Conservation (phyloP, 306 rosid genomes). For the Benincasa hispida region DNA sequence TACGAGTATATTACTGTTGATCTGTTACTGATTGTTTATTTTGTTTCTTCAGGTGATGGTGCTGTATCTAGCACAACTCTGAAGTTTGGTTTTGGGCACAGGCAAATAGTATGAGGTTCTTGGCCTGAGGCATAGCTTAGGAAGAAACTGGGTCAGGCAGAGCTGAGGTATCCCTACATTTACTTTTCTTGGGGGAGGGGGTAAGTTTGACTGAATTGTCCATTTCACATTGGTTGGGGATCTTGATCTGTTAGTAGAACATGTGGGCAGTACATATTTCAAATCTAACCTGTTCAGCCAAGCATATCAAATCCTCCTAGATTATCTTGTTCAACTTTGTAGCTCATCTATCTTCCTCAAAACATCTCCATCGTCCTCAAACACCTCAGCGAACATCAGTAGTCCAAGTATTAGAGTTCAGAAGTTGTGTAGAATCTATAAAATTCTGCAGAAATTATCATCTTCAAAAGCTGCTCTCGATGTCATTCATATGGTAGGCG, state of each 20-base stretch:
- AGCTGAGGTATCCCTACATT: neutral
- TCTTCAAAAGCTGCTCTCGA: neutral
- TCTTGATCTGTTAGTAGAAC: conserved; percentile 65
- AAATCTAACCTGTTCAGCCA: neutral
- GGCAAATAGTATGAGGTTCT: neutral
- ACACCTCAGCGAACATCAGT: neutral
- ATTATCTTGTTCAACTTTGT: neutral
- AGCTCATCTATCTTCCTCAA: neutral
- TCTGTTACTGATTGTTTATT: neutral
- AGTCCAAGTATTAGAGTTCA: neutral
- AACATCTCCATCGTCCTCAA: neutral
- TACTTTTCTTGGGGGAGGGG: neutral
- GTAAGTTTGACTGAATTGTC: neutral
- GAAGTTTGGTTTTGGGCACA: neutral
- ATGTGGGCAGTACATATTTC: conserved; percentile 65
- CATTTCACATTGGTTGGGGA: conserved; percentile 57
- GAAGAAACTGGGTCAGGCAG: neutral
- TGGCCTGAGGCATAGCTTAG: neutral
- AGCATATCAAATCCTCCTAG: neutral
- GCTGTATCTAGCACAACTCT: neutral
- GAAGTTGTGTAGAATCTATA: neutral
- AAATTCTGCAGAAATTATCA: neutral
- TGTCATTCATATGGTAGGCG: neutral
- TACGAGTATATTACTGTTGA: neutral
- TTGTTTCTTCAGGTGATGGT: neutral